Evolutionary conservation across 495 filamentous ascomycete genomes (phyloP), one percentile per base, ranked within the genome.

Genomic region (Talaromyces ruber): DNA sequence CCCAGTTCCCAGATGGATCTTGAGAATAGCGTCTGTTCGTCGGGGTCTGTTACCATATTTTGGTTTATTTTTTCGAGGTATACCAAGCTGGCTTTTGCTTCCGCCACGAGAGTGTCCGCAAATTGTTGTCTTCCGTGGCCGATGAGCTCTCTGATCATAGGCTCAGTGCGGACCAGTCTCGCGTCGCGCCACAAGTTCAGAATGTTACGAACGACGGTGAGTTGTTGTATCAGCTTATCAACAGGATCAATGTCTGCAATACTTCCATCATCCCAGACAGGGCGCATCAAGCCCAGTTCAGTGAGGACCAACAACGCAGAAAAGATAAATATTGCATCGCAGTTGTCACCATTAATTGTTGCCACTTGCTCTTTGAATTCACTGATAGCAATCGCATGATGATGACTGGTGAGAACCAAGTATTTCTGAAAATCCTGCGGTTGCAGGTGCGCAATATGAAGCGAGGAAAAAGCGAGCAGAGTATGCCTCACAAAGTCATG

Each of bases 401-500:
- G 53, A 30, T 56, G 53, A 25, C 53, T 56, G 6, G 53, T 56
- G 25, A 56, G 53, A 4, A 56, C n/a, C 53, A 56, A n/a, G 25
- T 56, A 56, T 56, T 56, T 56, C 12, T 56, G 53, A n/a, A 21
- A 29, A 30, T 56, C 28, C 25, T 56, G 53, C 12, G 21, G 53
- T 56, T 56, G 53, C 8, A 56, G 53, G 30, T 56, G 53, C 53
- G 56, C 56, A 43, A 58, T 58, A 16, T 58, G 56, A 25, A 58
- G 56, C 9, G 56, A 58, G 9, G 56, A 58, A 16, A 58, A 58
- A 9, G 56, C 56, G 56, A 58, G 56, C 9, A 58, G 56, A 58
- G 56, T 58, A 16, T 58, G 56, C 56, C 56, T 58, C 30, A 58
- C 56, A 58, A 58, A 58, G 18, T 58, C 30, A 58, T 58, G 56